Evolutionary conservation across 495 filamentous ascomycete genomes (phyloP), one percentile per base, ranked within the genome.

Genomic region (Penicillium egyptiacum): DNA sequence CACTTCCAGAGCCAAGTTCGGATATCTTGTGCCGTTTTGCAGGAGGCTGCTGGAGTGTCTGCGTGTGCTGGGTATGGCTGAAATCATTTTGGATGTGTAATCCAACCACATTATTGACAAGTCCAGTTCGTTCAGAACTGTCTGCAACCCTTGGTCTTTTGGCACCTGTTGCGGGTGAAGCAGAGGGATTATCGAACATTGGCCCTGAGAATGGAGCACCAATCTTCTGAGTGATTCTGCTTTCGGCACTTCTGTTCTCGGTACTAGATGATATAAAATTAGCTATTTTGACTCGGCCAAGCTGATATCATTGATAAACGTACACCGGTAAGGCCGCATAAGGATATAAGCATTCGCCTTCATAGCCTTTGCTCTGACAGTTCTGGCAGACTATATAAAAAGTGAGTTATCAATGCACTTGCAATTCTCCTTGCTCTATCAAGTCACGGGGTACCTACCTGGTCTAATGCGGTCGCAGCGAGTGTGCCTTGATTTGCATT

Each of bases 381-480:
- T 4, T 6, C 11, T 5, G 16, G 19, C 50, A 52, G 3, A 14
- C 50, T 52, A 20, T n/a, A 10, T 14, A 23, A 14, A 12, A 12
- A 16, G 31, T 41, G 25, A 52, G 37, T 30, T 7, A 41, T 40
- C 16, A 41, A 30, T 14, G 16, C 14, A 52, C 11, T 22, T 52
- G 1, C 5, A 35, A 12, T 35, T 3, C 2, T 14, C 4, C 3
- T 7, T 20, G 28, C 4, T 10, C 2, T 16, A 20, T 17, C 17
- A 22, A 22, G 5, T 5, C 9, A 28, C 2, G 5, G n/a, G 11
- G 20, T 14, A 9, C 37, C 22, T 23, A 52, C 50, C n/a, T 42
- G 50, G 50, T 30, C n/a, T 40, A 12, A 10, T 14, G 10, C 50
- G 50, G 19, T 52, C 50, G 31, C 50, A 52, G 23, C 37, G 37